phyloP scores from a whole-genome alignment of 2,329 filamentous ascomycete species.

The Botrytis fabae region DNA sequence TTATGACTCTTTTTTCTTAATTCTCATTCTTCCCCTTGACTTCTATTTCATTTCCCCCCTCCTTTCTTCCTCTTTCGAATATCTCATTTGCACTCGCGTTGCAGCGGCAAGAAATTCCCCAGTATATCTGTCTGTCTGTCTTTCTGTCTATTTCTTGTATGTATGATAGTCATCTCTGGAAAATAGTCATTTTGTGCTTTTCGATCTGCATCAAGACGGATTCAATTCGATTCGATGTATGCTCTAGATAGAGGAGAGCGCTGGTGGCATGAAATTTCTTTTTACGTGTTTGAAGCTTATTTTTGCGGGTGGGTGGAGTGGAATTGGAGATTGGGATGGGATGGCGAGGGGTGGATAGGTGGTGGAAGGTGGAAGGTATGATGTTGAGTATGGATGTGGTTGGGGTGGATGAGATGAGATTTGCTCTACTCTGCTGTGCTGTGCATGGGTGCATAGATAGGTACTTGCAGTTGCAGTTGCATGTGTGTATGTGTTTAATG shows the following conservation, averaged over 20 bases:
- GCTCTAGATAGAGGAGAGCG: constrained; percentile 2
- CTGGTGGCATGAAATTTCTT: not conserved
- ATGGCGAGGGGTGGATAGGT: not conserved
- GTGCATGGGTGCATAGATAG: not conserved
- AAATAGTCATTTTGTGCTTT: not conserved
- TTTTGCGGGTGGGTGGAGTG: not conserved
- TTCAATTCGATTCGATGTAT: not conserved
- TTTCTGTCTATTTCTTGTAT: not conserved
- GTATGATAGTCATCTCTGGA: constrained; percentile 2
- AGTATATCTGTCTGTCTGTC: not conserved
- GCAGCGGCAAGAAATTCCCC: not conserved
- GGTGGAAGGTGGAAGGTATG: not conserved
- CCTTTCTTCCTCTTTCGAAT: not conserved
- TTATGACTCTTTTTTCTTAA: constrained; percentile 11
- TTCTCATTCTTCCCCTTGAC: not conserved
- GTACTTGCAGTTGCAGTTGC: not conserved
- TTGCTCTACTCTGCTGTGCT: not conserved
- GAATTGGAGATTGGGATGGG: not conserved
- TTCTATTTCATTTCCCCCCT: not conserved
- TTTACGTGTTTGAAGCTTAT: not conserved
- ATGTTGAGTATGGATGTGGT: not conserved
- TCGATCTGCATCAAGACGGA: not conserved
- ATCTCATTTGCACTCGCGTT: not conserved
- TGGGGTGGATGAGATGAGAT: not conserved
- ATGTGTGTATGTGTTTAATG: not conserved